These are phyloP conservation scores for Podospora bellae-mahoneyi DNA, from an alignment of 495 filamentous ascomycete genomes.

Conservation along the genomic window DNA sequence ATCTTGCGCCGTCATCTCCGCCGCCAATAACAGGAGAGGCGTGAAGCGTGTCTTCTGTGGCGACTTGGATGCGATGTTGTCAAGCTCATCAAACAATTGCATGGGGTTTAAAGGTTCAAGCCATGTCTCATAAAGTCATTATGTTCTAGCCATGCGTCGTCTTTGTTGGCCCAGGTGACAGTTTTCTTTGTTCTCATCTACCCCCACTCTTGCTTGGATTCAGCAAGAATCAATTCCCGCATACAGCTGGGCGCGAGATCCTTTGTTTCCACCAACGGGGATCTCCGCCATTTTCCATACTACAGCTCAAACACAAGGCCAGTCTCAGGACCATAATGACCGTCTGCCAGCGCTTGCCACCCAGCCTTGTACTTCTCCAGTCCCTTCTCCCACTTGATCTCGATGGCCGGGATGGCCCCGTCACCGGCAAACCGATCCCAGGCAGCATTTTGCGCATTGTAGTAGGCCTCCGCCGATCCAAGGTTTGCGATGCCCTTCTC, in stretches of 20 bases:
- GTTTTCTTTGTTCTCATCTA: not conserved
- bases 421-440: constrained; percentile 39
- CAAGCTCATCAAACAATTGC: not conserved
- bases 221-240: not conserved
- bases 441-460: not conserved
- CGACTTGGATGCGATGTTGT: not conserved
- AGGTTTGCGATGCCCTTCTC: constrained; percentile 35
- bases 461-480: constrained; percentile 26
- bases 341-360: constrained; percentile 43
- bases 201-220: not conserved
- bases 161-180: not conserved
- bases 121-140: not conserved
- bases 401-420: constrained; percentile 33
- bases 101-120: not conserved
- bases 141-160: not conserved
- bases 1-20: not conserved
- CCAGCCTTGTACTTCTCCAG: constrained; percentile 42
- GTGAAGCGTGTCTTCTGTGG: no score
- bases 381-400: constrained; percentile 44
- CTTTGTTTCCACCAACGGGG: not conserved
- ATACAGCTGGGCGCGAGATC: not conserved
- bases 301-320: constrained; percentile 38
- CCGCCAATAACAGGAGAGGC: not conserved
- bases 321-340: constrained; percentile 42
- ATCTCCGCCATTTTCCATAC: not conserved